Conservation (phyloP, 1,139 yeast species). For the Yamadazyma kanchanaburiensis region DNA sequence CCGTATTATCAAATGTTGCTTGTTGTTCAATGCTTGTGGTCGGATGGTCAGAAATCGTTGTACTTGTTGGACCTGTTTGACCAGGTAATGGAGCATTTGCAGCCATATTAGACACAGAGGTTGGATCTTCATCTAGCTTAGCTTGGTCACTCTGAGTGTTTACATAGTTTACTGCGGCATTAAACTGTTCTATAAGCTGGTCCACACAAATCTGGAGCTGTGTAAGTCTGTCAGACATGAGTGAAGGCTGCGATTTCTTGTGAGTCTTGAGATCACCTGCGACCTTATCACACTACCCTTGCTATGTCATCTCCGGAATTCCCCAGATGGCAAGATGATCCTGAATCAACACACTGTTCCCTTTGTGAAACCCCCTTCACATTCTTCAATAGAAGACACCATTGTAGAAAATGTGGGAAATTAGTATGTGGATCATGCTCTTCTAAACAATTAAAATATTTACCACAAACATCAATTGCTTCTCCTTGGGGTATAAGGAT, state of each 20-base stretch:
- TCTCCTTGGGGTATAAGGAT: slow-evolving; percentile 22
- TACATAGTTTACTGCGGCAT: slow-evolving; percentile 84
- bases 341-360: slow-evolving; percentile 54
- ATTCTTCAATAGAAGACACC: slow-evolving; percentile 79
- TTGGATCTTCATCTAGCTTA: slow-evolving; percentile 36
- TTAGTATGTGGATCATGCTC: slow-evolving; percentile 74
- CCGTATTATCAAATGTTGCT: slow-evolving; percentile 47
- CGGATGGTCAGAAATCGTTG: slow-evolving; percentile 15
- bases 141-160: slow-evolving; percentile 48
- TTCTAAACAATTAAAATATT: slow-evolving; percentile 38
- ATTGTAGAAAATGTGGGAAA: slow-evolving; percentile 83
- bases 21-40: slow-evolving; percentile 15
- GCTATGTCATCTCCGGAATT: neutral
- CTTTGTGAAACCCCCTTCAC: slow-evolving; percentile 59
- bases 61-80: slow-evolving; percentile 16
- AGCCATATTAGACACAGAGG: slow-evolving; percentile 38
- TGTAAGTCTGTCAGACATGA: slow-evolving; percentile 81
- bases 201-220: slow-evolving; percentile 91
- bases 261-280: neutral
- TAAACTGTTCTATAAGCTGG: slow-evolving; percentile 87
- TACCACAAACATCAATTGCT: slow-evolving; percentile 37
- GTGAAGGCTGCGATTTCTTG: no score
- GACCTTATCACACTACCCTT: neutral
- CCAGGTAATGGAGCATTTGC: slow-evolving; percentile 46
- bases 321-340: slow-evolving; percentile 77